These are phyloP conservation scores for Sporothrix pallida DNA, from an alignment of 2,329 filamentous ascomycete genomes.

Conservation along the genomic window DNA sequence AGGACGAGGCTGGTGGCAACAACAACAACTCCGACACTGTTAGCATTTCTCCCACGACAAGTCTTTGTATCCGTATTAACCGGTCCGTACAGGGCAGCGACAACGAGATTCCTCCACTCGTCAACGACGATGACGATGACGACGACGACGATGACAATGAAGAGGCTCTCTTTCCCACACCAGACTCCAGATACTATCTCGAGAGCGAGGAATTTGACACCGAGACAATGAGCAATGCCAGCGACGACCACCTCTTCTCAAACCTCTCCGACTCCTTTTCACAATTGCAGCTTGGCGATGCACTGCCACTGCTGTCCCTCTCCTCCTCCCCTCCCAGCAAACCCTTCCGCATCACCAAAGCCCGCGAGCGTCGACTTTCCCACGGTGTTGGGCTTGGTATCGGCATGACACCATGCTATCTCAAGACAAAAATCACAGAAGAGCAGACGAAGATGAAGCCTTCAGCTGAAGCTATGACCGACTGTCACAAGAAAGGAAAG, in stretches of 20 bases:
- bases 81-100: neutral
- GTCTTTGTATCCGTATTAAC: too few species aligned
- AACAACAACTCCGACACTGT: neutral
- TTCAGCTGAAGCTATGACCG: too few species aligned
- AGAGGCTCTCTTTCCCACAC: neutral
- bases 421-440: too few species aligned
- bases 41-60: neutral
- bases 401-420: too few species aligned
- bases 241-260: neutral
- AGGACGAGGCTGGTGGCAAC: too few species aligned
- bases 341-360: conserved; percentile 10
- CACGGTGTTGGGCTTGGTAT: too few species aligned
- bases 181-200: neutral
- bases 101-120: neutral
- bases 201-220: neutral
- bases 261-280: conserved; percentile 15
- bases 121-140: neutral
- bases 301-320: neutral
- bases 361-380: too few species aligned
- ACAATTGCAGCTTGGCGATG: too few species aligned
- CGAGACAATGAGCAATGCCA: neutral
- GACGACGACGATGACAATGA: neutral
- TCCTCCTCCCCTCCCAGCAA: neutral
- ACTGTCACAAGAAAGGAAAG: too few species aligned
- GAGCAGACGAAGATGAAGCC: too few species aligned